phyloP scores from a whole-genome alignment of 768 basidiomycete species.

The Mycena galopus region DNA sequence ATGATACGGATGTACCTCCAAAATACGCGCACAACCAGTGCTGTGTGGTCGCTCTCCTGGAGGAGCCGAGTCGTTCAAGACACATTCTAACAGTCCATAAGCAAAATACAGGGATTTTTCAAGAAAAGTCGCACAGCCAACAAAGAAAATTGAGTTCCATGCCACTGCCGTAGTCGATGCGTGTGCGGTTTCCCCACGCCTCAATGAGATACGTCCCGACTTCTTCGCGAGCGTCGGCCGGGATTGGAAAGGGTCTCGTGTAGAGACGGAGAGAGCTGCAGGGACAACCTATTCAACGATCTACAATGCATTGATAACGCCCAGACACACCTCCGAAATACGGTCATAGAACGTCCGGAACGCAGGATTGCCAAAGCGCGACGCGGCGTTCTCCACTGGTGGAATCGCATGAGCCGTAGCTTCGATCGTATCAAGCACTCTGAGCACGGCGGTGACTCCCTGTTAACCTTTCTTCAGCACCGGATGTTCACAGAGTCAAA shows the following conservation, averaged over 20 bases:
- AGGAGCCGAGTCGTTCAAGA: slow-evolving; percentile 79
- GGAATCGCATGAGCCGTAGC: slow-evolving; percentile 77
- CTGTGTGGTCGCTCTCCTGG: slow-evolving; percentile 72
- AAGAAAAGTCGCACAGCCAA: slow-evolving; percentile 80
- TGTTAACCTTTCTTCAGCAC: slow-evolving; percentile 45
- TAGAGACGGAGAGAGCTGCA: slow-evolving; percentile 65
- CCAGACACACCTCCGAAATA: slow-evolving; percentile 68
- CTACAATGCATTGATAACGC: neutral
- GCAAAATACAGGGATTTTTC: neutral
- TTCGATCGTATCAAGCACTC: slow-evolving; percentile 76
- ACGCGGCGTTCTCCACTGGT: slow-evolving; percentile 89
- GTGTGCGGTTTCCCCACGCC: slow-evolving; percentile 90
- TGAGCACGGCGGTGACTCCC: slow-evolving; percentile 74
- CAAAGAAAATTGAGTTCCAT: slow-evolving; percentile 99
- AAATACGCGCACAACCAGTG: slow-evolving; percentile 87
- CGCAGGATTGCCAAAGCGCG: slow-evolving; percentile 97
- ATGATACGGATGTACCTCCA: slow-evolving; percentile 91
- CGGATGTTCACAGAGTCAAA: neutral
- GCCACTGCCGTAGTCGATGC: slow-evolving; percentile 99
- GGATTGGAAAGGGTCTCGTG: slow-evolving; percentile 74
- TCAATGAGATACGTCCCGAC: slow-evolving; percentile 86
- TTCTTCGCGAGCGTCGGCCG: slow-evolving; percentile 72
- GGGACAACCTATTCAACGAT: neutral
- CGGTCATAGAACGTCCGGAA: slow-evolving; percentile 93
- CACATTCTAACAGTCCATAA: slow-evolving; percentile 70